These are phyloP conservation scores for Claviceps sp. DNA, from an alignment of 2,329 filamentous ascomycete genomes.

Conservation along the genomic window DNA sequence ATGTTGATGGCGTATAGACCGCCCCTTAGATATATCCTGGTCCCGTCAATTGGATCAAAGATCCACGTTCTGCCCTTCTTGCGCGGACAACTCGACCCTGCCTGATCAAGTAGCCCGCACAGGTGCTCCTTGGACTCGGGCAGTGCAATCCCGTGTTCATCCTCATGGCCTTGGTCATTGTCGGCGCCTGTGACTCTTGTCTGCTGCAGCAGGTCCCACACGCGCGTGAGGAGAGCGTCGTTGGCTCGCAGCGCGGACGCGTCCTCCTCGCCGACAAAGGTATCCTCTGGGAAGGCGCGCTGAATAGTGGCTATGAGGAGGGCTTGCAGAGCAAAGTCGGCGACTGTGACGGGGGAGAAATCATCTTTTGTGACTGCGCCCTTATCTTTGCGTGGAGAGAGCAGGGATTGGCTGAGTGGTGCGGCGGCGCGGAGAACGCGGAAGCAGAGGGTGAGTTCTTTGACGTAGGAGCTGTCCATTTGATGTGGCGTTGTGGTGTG, in stretches of 20 bases:
- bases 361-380: slow-evolving; percentile 40
- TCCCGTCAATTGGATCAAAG: slow-evolving; percentile 49
- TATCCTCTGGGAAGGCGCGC: slow-evolving; percentile 35
- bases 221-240: slow-evolving; percentile 27
- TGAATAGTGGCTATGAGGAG: slow-evolving; percentile 38
- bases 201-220: slow-evolving; percentile 31
- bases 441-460: slow-evolving; percentile 30
- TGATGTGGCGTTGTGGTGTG: background rate
- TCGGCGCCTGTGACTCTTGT: slow-evolving; percentile 13
- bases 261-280: slow-evolving; percentile 43
- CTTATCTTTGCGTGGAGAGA: slow-evolving; percentile 31
- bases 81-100: slow-evolving; percentile 27
- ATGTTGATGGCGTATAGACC: slow-evolving; percentile 46
- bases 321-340: slow-evolving; percentile 46
- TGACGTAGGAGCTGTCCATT: slow-evolving; percentile 30
- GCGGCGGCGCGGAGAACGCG: slow-evolving; percentile 31
- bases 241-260: slow-evolving; percentile 32
- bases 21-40: slow-evolving; percentile 40
- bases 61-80: slow-evolving; percentile 36
- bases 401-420: slow-evolving; percentile 34
- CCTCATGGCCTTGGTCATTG: slow-evolving; percentile 5
- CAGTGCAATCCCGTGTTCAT: slow-evolving; percentile 11
- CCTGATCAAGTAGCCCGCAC: slow-evolving; percentile 40
- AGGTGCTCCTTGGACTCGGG: slow-evolving; percentile 30
- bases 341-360: slow-evolving; percentile 43